Conservation (phyloP, 257 asterid species). For the Craterostigma plantagineum region DNA sequence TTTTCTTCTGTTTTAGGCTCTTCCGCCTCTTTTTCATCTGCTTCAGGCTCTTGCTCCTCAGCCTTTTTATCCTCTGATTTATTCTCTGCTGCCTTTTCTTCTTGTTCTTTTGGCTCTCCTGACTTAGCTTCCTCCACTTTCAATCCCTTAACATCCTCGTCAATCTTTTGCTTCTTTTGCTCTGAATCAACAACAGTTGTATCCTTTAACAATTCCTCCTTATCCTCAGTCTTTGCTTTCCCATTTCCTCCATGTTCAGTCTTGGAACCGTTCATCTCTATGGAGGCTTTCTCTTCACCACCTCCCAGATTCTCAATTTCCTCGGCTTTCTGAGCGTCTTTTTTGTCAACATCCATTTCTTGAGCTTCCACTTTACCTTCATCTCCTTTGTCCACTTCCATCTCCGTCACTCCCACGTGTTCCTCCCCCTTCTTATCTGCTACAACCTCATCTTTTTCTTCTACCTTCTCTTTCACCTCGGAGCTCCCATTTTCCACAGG, state of each 20-base stretch:
- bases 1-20: constrained; percentile 9
- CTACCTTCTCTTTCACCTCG: not conserved
- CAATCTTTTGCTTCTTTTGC: constrained; percentile 11
- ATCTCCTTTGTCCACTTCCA: constrained; percentile 7
- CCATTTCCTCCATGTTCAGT: constrained; percentile 5
- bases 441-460: constrained; percentile 9
- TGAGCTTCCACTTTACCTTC: constrained; percentile 15
- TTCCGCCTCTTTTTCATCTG: constrained; percentile 1
- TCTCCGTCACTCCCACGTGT: constrained; percentile 10
- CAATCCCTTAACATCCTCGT: constrained; percentile 12
- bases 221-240: not conserved
- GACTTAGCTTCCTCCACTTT: constrained; percentile 10
- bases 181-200: constrained; percentile 5
- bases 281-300: constrained; percentile 7
- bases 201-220: constrained; percentile 2
- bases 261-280: constrained; percentile 4
- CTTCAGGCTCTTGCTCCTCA: constrained; percentile 2
- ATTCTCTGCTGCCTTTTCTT: constrained; percentile 14
- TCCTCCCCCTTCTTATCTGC: constrained; percentile 11
- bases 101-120: constrained; percentile 5
- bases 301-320: constrained; percentile 11
- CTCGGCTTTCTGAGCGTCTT: constrained; percentile 12
- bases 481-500: no score
- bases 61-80: constrained; percentile 11
- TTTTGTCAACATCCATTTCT: constrained; percentile 30